Evolutionary conservation across 2,329 filamentous ascomycete species (phyloP).

Genomic region (Aspergillus udagawae): DNA sequence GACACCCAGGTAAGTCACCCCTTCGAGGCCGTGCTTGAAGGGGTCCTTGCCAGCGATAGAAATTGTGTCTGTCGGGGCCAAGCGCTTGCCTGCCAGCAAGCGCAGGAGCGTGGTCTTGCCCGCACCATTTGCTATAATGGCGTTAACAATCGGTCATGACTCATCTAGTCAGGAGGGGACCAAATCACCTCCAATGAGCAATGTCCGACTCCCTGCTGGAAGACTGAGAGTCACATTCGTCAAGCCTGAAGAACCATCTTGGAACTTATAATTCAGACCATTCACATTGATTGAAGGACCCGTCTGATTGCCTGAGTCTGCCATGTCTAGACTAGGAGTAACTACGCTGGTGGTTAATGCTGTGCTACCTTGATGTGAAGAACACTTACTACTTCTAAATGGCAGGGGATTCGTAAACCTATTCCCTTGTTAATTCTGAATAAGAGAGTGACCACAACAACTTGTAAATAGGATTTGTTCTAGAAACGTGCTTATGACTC

Average conservation of each 20-base stretch:
- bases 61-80: constrained; percentile 73
- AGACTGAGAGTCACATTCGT: constrained; percentile 69
- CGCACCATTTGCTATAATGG: constrained; percentile 72
- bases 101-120: constrained; percentile 96
- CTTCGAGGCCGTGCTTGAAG: constrained; percentile 84
- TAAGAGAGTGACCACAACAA: too few relatives aligned
- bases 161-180: not conserved
- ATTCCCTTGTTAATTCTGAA: not conserved
- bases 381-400: not conserved
- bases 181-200: constrained; percentile 75
- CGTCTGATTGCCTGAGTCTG: constrained; percentile 6
- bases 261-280: constrained; percentile 82
- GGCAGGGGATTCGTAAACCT: not conserved
- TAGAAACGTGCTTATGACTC: not conserved
- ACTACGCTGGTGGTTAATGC: not conserved
- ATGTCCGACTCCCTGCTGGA: constrained; percentile 77
- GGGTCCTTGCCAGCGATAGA: constrained; percentile 80
- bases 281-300: constrained; percentile 64
- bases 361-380: not conserved
- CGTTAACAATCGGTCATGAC: constrained; percentile 10
- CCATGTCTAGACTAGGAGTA: constrained; percentile 12
- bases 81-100: constrained; percentile 89
- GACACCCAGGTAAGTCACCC: constrained; percentile 92
- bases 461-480: not conserved
- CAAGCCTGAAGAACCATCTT: constrained; percentile 77